phyloP scores from a whole-genome alignment of 2,329 filamentous ascomycete species.

The Pseudocercospora cruenta region DNA sequence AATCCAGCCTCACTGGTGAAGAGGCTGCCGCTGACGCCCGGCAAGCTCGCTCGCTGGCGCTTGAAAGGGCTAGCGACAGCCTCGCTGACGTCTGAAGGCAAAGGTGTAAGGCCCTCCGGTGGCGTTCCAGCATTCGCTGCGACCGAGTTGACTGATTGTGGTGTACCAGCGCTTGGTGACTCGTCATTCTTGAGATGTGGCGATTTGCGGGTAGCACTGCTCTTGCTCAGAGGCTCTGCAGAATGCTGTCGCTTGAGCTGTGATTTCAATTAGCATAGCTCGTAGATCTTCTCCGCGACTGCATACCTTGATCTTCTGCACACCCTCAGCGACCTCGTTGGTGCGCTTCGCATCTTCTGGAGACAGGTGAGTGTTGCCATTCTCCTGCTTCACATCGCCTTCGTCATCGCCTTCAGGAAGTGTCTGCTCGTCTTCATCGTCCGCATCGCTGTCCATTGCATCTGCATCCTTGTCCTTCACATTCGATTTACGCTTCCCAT shows the following conservation, averaged over 20 bases:
- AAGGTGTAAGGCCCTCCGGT: conserved; percentile 33
- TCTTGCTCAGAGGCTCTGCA: conserved; percentile 63
- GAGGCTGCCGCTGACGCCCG: conserved; percentile 37
- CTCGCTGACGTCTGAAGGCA: conserved; percentile 48
- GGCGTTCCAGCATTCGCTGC: conserved; percentile 39
- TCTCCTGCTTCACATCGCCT: conserved; percentile 63
- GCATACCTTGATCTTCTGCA: conserved; percentile 77
- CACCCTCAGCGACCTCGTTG: conserved; percentile 77
- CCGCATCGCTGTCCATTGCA: conserved; percentile 75
- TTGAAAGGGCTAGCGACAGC: conserved; percentile 72
- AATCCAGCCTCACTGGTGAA: conserved; percentile 25
- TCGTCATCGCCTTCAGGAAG: conserved; percentile 57
- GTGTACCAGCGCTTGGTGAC: conserved; percentile 49
- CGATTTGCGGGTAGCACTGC: conserved; percentile 46
- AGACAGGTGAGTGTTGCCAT: conserved; percentile 55
- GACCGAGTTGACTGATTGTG: conserved; percentile 39
- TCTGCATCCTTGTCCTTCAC: conserved; percentile 56
- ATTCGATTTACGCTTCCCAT: conserved; percentile 60
- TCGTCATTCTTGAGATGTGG: conserved; percentile 43
- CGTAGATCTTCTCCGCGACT: background rate
- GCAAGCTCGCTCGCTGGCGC: conserved; percentile 69
- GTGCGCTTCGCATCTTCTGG: conserved; percentile 73
- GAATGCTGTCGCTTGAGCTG: conserved; percentile 83
- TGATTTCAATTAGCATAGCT: conserved; percentile 28
- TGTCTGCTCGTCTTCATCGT: conserved; percentile 65